Evolutionary conservation across 495 filamentous ascomycete genomes (phyloP).

Genomic region (Aspergillus haitiensis): DNA sequence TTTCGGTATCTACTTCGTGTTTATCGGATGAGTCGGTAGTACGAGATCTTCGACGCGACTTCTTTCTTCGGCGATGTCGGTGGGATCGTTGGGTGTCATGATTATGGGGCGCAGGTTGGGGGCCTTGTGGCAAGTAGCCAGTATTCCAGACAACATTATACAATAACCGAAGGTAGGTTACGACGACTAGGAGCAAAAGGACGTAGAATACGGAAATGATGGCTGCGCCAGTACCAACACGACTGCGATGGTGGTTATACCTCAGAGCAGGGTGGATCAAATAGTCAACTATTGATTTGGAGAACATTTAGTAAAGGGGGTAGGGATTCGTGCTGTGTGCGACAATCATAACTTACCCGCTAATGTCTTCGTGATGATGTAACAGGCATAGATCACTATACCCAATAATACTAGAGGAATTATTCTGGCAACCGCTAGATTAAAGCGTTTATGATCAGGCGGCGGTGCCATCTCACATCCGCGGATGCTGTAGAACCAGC

Average conservation of each 20-base stretch:
- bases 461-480: slow-evolving; percentile 32
- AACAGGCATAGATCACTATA: slow-evolving; percentile 61
- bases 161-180: slow-evolving; percentile 67
- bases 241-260: slow-evolving; percentile 37
- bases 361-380: slow-evolving; percentile 58
- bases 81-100: slow-evolving; percentile 20
- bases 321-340: neutral
- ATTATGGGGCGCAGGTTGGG: slow-evolving; percentile 25
- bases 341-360: slow-evolving; percentile 51
- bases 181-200: slow-evolving; percentile 63
- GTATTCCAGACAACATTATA: slow-evolving; percentile 64
- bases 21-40: slow-evolving; percentile 28
- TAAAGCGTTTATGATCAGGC: slow-evolving; percentile 43
- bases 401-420: slow-evolving; percentile 61
- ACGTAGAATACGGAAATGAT: slow-evolving; percentile 71
- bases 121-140: slow-evolving; percentile 65
- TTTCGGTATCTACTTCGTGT: slow-evolving; percentile 30
- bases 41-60: slow-evolving; percentile 21
- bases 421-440: slow-evolving; percentile 53
- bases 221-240: slow-evolving; percentile 59
- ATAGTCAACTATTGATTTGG: slow-evolving; percentile 58
- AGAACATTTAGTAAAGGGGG: slow-evolving; percentile 13
- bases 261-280: slow-evolving; percentile 55
- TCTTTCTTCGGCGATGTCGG: slow-evolving; percentile 21
- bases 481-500: slow-evolving; percentile 13